Evolutionary conservation across 805 yeast species (phyloP), one percentile per base, ranked within the genome.

Genomic region (Candida manassasensis): DNA sequence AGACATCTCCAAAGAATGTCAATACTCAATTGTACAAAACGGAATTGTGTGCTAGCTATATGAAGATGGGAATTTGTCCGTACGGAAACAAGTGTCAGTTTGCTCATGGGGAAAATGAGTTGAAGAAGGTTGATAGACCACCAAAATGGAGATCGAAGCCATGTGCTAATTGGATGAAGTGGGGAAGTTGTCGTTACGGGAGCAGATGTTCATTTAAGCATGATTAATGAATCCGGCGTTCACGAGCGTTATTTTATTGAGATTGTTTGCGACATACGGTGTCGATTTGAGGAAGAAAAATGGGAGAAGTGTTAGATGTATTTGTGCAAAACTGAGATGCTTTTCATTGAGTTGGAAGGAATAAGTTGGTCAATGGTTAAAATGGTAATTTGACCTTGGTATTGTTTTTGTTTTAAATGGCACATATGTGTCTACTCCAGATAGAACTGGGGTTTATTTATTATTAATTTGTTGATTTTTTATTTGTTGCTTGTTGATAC

Each of bases 201-300:
- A 84, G 77, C 55, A 75, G 97, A 52, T 88, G 97, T 58, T 86
- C 95, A 53, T 88, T 89, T 68, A 85, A 82, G 53, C 97, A 88
- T 60, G 85, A 82, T 12, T 30, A n/a, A n/a, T n/a, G n/a, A n/a
- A n/a, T n/a, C n/a, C n/a, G n/a, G n/a, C n/a, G n/a, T n/a, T n/a
- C n/a, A n/a, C n/a, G n/a, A n/a, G n/a, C n/a, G n/a, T n/a, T n/a
- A n/a, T n/a, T n/a, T n/a, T n/a, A n/a, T n/a, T n/a, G n/a, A n/a
- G n/a, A n/a, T n/a, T n/a, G n/a, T n/a, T n/a, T n/a, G n/a, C n/a
- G n/a, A n/a, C n/a, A n/a, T n/a, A n/a, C n/a, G n/a, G n/a, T n/a
- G n/a, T n/a, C n/a, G n/a, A n/a, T n/a, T n/a, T n/a, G n/a, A n/a
- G n/a, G n/a, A n/a, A n/a, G n/a, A n/a, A n/a, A n/a, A n/a, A n/a